phyloP scores from a whole-genome alignment of 2,329 filamentous ascomycete species.

The Tolypocladium amazonense region DNA sequence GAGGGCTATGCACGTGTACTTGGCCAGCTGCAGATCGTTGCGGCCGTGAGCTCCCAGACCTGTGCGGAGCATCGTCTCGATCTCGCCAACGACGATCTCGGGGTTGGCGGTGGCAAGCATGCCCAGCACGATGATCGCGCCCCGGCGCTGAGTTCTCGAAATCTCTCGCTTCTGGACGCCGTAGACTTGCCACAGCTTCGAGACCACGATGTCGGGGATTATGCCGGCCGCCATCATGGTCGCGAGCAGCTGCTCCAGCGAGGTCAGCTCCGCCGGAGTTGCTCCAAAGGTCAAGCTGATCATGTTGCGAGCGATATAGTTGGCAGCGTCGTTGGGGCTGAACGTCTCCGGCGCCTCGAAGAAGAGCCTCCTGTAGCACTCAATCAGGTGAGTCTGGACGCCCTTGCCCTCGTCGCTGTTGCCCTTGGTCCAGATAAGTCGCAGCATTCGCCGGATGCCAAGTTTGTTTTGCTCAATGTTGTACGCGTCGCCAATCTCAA shows the following conservation, averaged over 20 bases:
- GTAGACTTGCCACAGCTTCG: conserved; percentile 96
- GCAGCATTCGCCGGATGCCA: conserved; percentile 90
- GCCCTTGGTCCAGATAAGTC: conserved; percentile 97
- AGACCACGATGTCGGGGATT: conserved; percentile 74
- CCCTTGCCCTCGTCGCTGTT: conserved; percentile 99
- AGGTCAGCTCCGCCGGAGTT: conserved; percentile 88
- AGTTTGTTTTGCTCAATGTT: conserved; percentile 87
- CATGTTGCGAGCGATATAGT: conserved; percentile 96
- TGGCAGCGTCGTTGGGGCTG: conserved; percentile 79
- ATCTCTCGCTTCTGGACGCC: conserved; percentile 90
- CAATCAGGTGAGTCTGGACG: conserved; percentile 91
- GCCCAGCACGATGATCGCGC: conserved; percentile 89
- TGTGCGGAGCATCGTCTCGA: conserved; percentile 87
- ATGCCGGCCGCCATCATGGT: conserved; percentile 96
- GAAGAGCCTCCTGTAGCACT: conserved; percentile 91
- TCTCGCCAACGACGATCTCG: conserved; percentile 87
- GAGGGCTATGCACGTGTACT: conserved; percentile 90
- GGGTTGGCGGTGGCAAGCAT: conserved; percentile 93
- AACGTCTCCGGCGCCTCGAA: conserved; percentile 91
- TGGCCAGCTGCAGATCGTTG: conserved; percentile 76
- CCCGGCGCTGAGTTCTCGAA: conserved; percentile 79
- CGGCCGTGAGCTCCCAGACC: conserved; percentile 74
- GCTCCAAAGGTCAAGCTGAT: conserved; percentile 96
- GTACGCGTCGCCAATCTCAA: conserved; percentile 90
- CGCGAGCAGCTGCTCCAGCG: conserved; percentile 83